These are phyloP conservation scores for Mortierella sp. DNA, from an alignment of 371 early-diverging fungal genomes.

Conservation along the genomic window DNA sequence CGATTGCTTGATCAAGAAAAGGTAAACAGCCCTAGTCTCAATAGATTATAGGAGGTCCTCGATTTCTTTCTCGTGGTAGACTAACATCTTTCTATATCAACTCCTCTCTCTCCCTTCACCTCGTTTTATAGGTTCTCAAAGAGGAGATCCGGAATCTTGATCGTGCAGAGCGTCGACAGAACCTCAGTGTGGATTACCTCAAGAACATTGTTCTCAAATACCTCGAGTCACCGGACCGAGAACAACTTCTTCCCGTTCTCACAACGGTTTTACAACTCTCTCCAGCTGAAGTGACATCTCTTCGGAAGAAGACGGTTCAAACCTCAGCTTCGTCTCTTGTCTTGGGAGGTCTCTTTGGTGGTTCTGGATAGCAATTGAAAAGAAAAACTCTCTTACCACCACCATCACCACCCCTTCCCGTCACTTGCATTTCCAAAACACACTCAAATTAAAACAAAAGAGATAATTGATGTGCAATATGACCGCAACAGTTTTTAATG, in stretches of 20 bases:
- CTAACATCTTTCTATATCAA: background rate
- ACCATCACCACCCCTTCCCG: too few species aligned
- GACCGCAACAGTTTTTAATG: too few species aligned
- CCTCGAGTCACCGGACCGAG: conserved; percentile 64
- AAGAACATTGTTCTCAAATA: conserved; percentile 74
- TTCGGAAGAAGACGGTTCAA: conserved; percentile 38
- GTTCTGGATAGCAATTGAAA: conserved; percentile 13
- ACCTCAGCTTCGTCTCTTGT: conserved; percentile 33
- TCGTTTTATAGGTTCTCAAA: conserved; percentile 42
- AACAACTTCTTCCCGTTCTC: conserved; percentile 50
- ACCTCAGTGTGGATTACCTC: conserved; percentile 70
- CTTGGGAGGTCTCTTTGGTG: conserved; percentile 44
- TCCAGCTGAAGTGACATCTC: conserved; percentile 42
- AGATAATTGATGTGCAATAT: too few species aligned
- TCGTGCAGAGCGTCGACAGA: conserved; percentile 68
- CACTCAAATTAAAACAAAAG: too few species aligned
- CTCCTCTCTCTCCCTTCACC: background rate
- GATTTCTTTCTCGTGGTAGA: background rate
- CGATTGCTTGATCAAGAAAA: conserved; percentile 68
- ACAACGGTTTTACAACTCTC: conserved; percentile 50
- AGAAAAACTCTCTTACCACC: too few species aligned
- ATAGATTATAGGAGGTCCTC: too few species aligned
- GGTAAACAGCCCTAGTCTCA: conserved; percentile 32
- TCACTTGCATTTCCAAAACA: too few species aligned
- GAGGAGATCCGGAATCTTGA: conserved; percentile 67